phyloP scores from a whole-genome alignment of 495 filamentous ascomycete species.

The Aspergillus hancockii region DNA sequence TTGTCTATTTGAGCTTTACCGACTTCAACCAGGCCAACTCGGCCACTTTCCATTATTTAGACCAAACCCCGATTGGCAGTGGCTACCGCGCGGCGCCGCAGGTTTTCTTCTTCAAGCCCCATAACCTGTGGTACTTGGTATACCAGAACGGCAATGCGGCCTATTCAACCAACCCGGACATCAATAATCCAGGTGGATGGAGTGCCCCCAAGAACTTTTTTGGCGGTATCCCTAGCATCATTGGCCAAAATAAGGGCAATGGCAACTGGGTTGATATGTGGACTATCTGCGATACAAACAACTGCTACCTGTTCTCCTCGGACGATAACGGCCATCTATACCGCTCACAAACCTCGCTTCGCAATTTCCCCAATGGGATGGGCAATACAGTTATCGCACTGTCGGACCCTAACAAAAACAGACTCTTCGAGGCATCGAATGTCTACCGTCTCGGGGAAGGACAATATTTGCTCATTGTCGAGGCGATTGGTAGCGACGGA shows the following conservation, averaged over 20 bases:
- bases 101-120: constrained; percentile 1
- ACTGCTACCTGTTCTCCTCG: constrained; percentile 3
- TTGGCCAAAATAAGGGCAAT: neutral
- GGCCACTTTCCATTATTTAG: constrained; percentile 6
- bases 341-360: neutral
- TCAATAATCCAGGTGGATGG: neutral
- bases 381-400: neutral
- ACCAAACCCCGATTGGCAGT: constrained; percentile 2
- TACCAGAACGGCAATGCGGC: constrained; percentile 3
- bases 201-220: neutral
- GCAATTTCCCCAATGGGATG: neutral
- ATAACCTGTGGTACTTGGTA: neutral
- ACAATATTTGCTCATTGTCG: neutral
- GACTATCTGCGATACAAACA: neutral
- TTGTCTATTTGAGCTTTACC: constrained; percentile 7
- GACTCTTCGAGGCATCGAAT: constrained; percentile 1
- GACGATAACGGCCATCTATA: constrained; percentile 1
- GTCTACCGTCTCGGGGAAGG: neutral
- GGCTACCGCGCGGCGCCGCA: constrained; percentile 6
- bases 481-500: constrained; percentile 1
- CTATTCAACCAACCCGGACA: neutral
- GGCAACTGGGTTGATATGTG: constrained; percentile 1
- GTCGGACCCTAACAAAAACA: neutral
- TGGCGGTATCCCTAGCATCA: neutral
- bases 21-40: constrained; percentile 1